A percentile compares a stretch with the other conserved stretches of the same genome.
Conservation (phyloP, 768 basidiomycete genomes). For the Gloeostereum incarnatum region DNA sequence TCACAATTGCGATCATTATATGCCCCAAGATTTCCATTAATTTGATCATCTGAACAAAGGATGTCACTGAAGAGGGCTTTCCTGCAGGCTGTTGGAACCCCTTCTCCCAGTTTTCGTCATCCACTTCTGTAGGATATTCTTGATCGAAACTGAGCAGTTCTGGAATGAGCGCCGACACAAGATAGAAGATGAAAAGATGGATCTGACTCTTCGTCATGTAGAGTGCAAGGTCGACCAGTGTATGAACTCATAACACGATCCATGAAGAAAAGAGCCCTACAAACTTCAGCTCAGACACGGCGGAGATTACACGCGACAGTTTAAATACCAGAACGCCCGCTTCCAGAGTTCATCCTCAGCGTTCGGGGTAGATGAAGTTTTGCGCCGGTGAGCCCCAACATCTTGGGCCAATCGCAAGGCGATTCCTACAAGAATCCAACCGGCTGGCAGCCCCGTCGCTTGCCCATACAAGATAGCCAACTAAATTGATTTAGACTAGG, state of each 20-base stretch:
- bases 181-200: neutral
- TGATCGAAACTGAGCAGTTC: conserved; percentile 59
- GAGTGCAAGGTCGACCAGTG: conserved; percentile 60
- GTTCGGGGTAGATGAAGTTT: conserved; percentile 21
- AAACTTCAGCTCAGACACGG: too few relatives aligned
- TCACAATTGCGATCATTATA: conserved; percentile 48
- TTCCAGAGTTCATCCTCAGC: conserved; percentile 70
- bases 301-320: too few relatives aligned
- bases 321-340: conserved; percentile 53
- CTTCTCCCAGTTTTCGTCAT: conserved; percentile 67
- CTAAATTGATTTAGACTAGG: conserved; percentile 18
- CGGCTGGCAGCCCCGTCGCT: conserved; percentile 36
- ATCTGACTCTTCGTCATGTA: conserved; percentile 64
- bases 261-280: conserved; percentile 17
- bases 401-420: conserved; percentile 49
- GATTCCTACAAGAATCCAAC: conserved; percentile 55
- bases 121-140: conserved; percentile 52
- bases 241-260: conserved; percentile 37
- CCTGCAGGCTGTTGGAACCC: conserved; percentile 57
- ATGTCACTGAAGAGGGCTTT: conserved; percentile 45
- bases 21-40: conserved; percentile 55
- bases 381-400: conserved; percentile 56
- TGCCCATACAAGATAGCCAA: conserved; percentile 38
- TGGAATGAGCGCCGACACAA: too few relatives aligned
- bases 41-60: conserved; percentile 45